A percentile compares a stretch with the other conserved stretches of the same genome.
phyloP scores from a whole-genome alignment of 371 early-diverging fungal genomes.

The Vittaforma corneae region DNA sequence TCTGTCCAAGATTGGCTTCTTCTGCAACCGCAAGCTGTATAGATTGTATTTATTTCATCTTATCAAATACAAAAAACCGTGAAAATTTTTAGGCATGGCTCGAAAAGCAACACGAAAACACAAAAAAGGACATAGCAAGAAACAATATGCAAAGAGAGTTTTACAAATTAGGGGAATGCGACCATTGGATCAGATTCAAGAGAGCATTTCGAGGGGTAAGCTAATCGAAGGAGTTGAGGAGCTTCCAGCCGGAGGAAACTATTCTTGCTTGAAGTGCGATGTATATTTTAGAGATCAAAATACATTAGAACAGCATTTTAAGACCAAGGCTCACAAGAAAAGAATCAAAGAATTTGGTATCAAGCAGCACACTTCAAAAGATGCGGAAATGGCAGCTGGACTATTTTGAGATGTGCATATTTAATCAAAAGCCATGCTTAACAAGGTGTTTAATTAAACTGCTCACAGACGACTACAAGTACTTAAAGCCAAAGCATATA shows the following conservation, averaged over 20 bases:
- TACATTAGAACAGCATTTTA: constrained; percentile 6
- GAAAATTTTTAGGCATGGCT: too few relatives aligned
- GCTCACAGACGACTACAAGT: too few relatives aligned
- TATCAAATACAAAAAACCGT: too few relatives aligned
- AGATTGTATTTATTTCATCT: too few relatives aligned
- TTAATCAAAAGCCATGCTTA: constrained; percentile 1
- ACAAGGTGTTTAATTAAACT: too few relatives aligned
- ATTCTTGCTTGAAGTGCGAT: constrained; percentile 9
- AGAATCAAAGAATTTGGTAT: constrained; percentile 12
- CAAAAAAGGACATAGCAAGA: not conserved
- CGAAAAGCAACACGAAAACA: constrained; percentile 9
- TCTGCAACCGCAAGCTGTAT: too few relatives aligned
- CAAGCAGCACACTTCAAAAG: constrained; percentile 7
- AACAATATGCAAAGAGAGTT: not conserved
- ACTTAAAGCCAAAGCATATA: too few relatives aligned
- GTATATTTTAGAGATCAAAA: constrained; percentile 4
- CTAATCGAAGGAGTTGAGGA: not conserved
- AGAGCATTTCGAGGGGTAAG: not conserved
- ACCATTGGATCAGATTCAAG: constrained; percentile 11
- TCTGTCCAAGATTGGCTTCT: too few relatives aligned
- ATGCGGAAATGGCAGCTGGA: constrained; percentile 27
- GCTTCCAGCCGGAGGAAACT: not conserved
- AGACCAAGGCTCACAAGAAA: constrained; percentile 25
- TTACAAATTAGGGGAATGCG: not conserved
- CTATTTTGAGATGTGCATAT: constrained; percentile 8